Conservation (phyloP, 176 grass and related monocot genomes). For the Stipa capillata region DNA sequence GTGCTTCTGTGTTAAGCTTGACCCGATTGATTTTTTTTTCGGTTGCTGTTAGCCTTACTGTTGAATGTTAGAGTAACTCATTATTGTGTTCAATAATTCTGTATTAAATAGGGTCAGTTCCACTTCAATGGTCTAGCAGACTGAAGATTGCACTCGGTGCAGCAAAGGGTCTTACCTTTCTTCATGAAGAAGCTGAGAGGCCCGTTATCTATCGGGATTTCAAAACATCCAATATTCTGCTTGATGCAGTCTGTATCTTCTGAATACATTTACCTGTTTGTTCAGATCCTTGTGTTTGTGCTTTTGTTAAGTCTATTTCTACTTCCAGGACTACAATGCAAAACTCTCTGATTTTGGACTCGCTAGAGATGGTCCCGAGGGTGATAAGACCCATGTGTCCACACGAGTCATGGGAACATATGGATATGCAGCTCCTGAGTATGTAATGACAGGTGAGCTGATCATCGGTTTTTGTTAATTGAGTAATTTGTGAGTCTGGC, state of each 20-base stretch:
- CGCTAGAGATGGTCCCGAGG: constrained; percentile 66
- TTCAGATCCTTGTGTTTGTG: not conserved
- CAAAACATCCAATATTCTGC: constrained; percentile 72
- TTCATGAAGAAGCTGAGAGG: constrained; percentile 67
- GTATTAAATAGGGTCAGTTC: constrained; percentile 34
- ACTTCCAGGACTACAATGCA: constrained; percentile 55
- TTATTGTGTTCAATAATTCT: not conserved
- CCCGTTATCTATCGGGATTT: constrained; percentile 79
- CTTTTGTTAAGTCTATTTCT: constrained; percentile 16
- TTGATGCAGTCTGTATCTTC: constrained; percentile 41
- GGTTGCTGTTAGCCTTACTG: not conserved
- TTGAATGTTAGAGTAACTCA: not conserved
- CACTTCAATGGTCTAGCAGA: constrained; percentile 60
- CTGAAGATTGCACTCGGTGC: constrained; percentile 76
- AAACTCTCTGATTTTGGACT: constrained; percentile 80
- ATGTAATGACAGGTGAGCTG: no score
- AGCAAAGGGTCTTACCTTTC: constrained; percentile 74
- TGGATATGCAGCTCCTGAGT: no score
- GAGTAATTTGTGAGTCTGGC: not conserved
- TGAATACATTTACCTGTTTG: not conserved
- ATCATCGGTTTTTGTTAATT: no score
- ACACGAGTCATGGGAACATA: no score
- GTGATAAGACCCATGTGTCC: no score
- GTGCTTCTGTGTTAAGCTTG: not conserved
- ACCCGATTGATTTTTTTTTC: not conserved